Evolutionary conservation across 2,329 filamentous ascomycete genomes (phyloP), one percentile per base, ranked within the genome.

Genomic region (Colletotrichum viniferum): DNA sequence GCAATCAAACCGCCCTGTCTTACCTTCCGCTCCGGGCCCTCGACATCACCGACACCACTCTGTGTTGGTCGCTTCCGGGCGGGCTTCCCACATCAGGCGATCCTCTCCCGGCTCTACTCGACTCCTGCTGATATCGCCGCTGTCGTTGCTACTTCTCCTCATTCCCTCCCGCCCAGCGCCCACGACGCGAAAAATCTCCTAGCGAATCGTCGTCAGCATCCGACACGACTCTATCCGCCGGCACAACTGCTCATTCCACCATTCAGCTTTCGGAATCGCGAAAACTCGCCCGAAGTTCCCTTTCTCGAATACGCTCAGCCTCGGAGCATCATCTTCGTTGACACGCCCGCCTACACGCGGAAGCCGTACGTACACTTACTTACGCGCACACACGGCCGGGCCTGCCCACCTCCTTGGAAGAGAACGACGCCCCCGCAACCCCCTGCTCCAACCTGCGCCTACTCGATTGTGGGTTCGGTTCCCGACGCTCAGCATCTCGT

Each of bases 401-500:
- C 36, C 56, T 38, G 24, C 63, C 56, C 74, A 58, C 61, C 66
- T 61, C 48, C 48, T 58, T 48, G 73, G 63, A 67, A 62, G 66
- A 71, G 66, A 73, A 73, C 73, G 63, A 62, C 62, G 62, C 62
- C 73, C 73, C 73, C 73, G 66, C 58, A 70, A 56, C 58, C 71
- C 74, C 71, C 74, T 66, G 72, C 74, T 74, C 55, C 71, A 70
- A 71, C 62, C 71, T 74, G 74, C 74, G 68, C 71, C 74, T 71
- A 67, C 74, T 76, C 56, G 73, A 71, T 68, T 76, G 72, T 70
- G 74, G 74, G 52, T 71, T 75, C 63, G 67, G 52, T 71, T 74
- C 48, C 56, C 62, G 74, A 65, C 52, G 58, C 69, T 73, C 58
- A 73, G 64, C 64, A 75, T 32, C 62, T 68, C 32, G 74, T 75